These are phyloP conservation scores for Penicillium desertorum DNA, from an alignment of 495 filamentous ascomycete genomes.

Conservation along the genomic window DNA sequence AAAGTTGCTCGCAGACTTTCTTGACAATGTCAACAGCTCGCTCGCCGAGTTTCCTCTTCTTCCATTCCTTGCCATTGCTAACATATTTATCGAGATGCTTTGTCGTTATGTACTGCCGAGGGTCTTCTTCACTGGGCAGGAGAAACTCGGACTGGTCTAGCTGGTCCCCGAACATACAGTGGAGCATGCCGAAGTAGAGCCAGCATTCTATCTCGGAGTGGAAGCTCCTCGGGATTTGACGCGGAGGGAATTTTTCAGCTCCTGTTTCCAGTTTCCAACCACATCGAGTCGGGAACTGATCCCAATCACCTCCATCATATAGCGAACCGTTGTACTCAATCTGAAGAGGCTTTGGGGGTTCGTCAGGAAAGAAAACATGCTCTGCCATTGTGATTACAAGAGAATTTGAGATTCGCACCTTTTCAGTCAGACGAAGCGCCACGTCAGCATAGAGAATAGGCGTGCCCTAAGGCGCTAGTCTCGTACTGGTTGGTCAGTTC, in stretches of 20 bases:
- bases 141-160: not conserved
- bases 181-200: constrained; percentile 1
- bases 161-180: not conserved
- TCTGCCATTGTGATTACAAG: not conserved
- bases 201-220: not conserved
- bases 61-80: not conserved
- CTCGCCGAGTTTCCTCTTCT: not conserved
- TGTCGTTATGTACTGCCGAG: not conserved
- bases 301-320: not conserved
- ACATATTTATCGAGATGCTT: constrained; percentile 1
- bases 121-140: not conserved
- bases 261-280: not conserved
- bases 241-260: not conserved
- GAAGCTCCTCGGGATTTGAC: not conserved
- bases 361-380: not conserved
- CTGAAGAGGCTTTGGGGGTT: not conserved
- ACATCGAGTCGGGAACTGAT: not conserved
- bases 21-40: not conserved
- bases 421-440: not conserved
- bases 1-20: not conserved
- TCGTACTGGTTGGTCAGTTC: not conserved
- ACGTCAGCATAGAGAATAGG: not conserved
- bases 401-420: not conserved
- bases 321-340: not conserved
- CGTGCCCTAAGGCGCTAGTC: not conserved